Percentiles rank a stretch among this genome's conserved stretches.
Conservation (phyloP, 441 rosid species). For the Jatropha podagrica region DNA sequence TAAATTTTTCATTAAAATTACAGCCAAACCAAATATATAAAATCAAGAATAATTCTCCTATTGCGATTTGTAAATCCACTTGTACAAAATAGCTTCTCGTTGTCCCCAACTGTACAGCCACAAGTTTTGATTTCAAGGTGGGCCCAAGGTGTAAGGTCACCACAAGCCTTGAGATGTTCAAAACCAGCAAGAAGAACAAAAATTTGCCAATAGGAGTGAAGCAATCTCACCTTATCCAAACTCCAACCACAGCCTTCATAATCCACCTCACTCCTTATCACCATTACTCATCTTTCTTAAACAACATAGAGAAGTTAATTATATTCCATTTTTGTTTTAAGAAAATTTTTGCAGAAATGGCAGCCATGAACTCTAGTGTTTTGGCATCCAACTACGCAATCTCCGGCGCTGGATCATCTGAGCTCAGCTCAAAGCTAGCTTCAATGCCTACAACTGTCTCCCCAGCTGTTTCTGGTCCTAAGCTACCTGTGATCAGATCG, state of each 20-base stretch:
- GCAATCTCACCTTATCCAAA: constrained; percentile 97
- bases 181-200: constrained; percentile 23
- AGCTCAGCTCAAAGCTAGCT: constrained; percentile 55
- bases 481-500: constrained; percentile 63
- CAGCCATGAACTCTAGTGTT: constrained; percentile 80
- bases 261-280: constrained; percentile 48
- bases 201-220: constrained; percentile 62
- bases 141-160: constrained; percentile 34
- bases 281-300: constrained; percentile 1
- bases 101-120: not conserved
- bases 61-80: too few relatives aligned
- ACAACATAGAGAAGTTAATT: not conserved
- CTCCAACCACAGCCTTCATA: constrained; percentile 68
- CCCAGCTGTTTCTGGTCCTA: constrained; percentile 41
- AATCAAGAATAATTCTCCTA: not conserved
- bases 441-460: constrained; percentile 38
- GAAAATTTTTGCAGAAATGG: constrained; percentile 39
- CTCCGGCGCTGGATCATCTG: constrained; percentile 60
- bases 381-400: constrained; percentile 77
- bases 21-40: too few relatives aligned
- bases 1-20: too few relatives aligned
- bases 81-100: not conserved
- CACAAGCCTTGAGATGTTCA: constrained; percentile 30
- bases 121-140: constrained; percentile 29
- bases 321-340: not conserved